Base-by-base conservation (phyloP, 192 early-diverging fungal species). In the Rhizoclosmatium sp. region DNA sequence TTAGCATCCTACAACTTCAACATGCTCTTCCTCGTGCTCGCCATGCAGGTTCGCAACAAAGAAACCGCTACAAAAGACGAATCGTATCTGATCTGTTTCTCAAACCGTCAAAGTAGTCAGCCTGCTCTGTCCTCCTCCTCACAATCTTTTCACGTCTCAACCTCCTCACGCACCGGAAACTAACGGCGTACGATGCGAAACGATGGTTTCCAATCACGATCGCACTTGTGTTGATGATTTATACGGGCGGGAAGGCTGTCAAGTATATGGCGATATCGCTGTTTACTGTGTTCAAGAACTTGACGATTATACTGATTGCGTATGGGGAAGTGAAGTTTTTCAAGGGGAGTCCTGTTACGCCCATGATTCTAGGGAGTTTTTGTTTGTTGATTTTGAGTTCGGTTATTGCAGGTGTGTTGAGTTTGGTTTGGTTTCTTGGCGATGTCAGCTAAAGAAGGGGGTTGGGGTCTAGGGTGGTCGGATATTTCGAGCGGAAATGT, bases 221-320 rank as follows among this genome's bases (percentile, higher is more conserved):
- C 69, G 87, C 92, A 56, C 89, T 98, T 48, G 95, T 95, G 2
- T 87, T 92, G 49, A 99, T 99, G 98, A 94, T 99, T 73, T 99
- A 98, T 86, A 97, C 97, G 10, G 98, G 97, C 66, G 94, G 93
- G 65, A 97, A 97, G 82, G 93, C 95, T 56, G 83, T 99, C 3
- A 94, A 97, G 80, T 98, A 91, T 82, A 88, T 99, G 47, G 89
- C 92, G 71, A 96, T 99, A 66, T 94, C 98, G 16, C 87, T 99
- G 47, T 98, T 98, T 79, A 99, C 97, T 40, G 92, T 99, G 75
- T 99, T 99, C 88, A 99, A 99, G 86, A 99, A 99, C 87, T 81
- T 98, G 78, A 98, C 97, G 56, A 98, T 99, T 79, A 97, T 99
- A 79, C 82, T 96, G 23, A 97, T 98, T 76, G 98, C 98, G 19